Evolutionary conservation across 495 filamentous ascomycete genomes (phyloP), one percentile per base, ranked within the genome.

Genomic region (Aspergillus nidulans): DNA sequence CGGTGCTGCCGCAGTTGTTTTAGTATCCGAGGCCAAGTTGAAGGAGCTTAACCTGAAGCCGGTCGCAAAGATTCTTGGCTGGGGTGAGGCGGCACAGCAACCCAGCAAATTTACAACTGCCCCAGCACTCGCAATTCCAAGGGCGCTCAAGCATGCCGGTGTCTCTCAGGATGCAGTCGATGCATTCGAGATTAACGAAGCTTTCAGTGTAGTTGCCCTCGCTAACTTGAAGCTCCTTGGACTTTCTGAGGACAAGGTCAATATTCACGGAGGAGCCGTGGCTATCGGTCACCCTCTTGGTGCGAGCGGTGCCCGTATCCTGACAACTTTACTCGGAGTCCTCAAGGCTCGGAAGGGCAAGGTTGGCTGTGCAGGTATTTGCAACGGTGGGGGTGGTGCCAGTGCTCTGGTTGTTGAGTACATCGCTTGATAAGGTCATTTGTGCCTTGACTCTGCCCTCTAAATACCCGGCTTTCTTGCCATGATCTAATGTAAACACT

Each of bases 121-220:
- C 4, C 94, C 94, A 21, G 82, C 94, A n/a, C 79, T 97, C 43
- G 94, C 94, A 25, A 94, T 98, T 52, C 94, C 94, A 56, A 97
- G 97, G 79, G 94, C 94, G 13, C 82, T 97, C 58, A 88, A 88
- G 78, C 92, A 98, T 71, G 94, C 94, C 32, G 84, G 85, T 53
- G 71, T 97, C 46, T 79, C 83, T 30, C 81, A 85, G 60, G 78
- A 86, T 41, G 75, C 85, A 36, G 81, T 98, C 47, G 92, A 97
- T 63, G 92, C 85, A 59, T 97, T 92, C 64, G 94, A 98, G 80
- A 96, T 98, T 79, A 98, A 98, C 73, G 94, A 98, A 76, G 94
- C 94, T 6, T 98, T 98, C 80, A 91, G 87, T 40, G 94, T 98
- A 21, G 94, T 98, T 42, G 92, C 94, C 15, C 76, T 97, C 44